A percentile compares a stretch with the other conserved stretches of the same genome.
phyloP scores from a whole-genome alignment of 176 grass and related monocot genomes.

The Puccinellia tenuiflora region DNA sequence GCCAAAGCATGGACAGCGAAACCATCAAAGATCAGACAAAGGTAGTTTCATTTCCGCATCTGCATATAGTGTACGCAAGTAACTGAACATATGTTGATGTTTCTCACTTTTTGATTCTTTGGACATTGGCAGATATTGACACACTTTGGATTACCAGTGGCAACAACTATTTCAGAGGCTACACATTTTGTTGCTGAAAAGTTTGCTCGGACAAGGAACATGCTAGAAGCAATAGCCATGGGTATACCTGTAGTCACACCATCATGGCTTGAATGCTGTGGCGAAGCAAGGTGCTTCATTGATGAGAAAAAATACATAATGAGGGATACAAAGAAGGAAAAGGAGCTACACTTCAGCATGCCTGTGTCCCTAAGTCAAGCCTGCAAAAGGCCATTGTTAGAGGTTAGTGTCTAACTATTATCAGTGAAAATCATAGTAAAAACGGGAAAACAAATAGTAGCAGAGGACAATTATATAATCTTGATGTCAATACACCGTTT shows the following conservation, averaged over 20 bases:
- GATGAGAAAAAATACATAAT: constrained; percentile 78
- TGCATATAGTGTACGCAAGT: constrained; percentile 15
- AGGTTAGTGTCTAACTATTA: constrained; percentile 43
- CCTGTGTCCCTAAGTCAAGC: constrained; percentile 51
- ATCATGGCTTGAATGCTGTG: constrained; percentile 82
- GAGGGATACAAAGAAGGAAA: constrained; percentile 90
- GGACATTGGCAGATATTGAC: constrained; percentile 55
- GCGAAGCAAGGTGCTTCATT: constrained; percentile 56
- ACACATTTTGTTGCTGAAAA: constrained; percentile 84
- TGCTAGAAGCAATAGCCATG: constrained; percentile 85
- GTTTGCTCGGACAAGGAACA: constrained; percentile 85
- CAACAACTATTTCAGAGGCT: constrained; percentile 57
- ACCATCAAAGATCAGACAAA: constrained; percentile 70
- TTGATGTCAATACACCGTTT: not conserved
- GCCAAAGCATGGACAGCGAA: constrained; percentile 70
- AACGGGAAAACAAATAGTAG: not conserved
- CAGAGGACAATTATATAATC: constrained; percentile 1
- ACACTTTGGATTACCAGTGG: constrained; percentile 48
- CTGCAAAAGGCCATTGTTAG: constrained; percentile 44
- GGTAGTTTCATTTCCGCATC: constrained; percentile 40
- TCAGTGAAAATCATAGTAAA: constrained; percentile 6
- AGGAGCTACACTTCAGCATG: constrained; percentile 77
- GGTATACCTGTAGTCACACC: constrained; percentile 69
- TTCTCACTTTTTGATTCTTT: not conserved
- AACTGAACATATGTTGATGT: constrained; percentile 2